A percentile compares a stretch with the other conserved stretches of the same genome.
phyloP scores from a whole-genome alignment of 2,329 filamentous ascomycete genomes.

The Xylariomycetidae sp. region DNA sequence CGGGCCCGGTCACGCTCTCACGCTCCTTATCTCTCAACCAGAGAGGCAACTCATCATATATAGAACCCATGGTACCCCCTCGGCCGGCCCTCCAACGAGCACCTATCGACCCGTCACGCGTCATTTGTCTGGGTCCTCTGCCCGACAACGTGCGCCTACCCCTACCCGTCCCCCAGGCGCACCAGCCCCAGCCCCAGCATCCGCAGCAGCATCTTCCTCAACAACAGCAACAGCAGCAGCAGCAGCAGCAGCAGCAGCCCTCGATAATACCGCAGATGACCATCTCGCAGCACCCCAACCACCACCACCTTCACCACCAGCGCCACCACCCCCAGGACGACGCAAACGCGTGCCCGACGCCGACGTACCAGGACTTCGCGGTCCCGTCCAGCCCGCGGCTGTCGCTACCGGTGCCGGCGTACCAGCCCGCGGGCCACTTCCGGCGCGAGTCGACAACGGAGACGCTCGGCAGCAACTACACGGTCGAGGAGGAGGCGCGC shows the following conservation, averaged over 20 bases:
- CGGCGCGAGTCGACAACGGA: slow-evolving; percentile 29
- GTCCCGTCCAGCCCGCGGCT: slow-evolving; percentile 21
- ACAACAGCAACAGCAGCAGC: neutral
- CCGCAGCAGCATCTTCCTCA: neutral
- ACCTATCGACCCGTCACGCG: slow-evolving; percentile 47
- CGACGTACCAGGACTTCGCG: slow-evolving; percentile 20
- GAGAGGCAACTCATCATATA: slow-evolving; percentile 12
- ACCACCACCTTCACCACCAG: too few species aligned
- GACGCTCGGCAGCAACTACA: slow-evolving; percentile 55
- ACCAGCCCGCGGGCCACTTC: slow-evolving; percentile 20
- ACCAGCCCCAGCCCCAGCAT: neutral
- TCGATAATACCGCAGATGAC: too few species aligned
- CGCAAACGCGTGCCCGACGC: too few species aligned
- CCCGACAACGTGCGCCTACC: slow-evolving; percentile 43
- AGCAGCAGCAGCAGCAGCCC: slow-evolving; percentile 12
- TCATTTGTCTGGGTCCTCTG: slow-evolving; percentile 52
- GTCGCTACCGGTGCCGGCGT: slow-evolving; percentile 12
- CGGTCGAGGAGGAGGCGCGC: slow-evolving; percentile 46
- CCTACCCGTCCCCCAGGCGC: too few species aligned
- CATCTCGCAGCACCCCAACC: too few species aligned
- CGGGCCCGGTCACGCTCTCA: slow-evolving; percentile 18
- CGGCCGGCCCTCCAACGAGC: slow-evolving; percentile 38
- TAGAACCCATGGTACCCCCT: too few species aligned
- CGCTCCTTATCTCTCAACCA: slow-evolving; percentile 20
- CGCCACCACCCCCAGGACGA: too few species aligned